A percentile compares a stretch with the other conserved stretches of the same genome.
Evolutionary conservation across 768 basidiomycete genomes (phyloP).

Genomic region (Mycena amicta): DNA sequence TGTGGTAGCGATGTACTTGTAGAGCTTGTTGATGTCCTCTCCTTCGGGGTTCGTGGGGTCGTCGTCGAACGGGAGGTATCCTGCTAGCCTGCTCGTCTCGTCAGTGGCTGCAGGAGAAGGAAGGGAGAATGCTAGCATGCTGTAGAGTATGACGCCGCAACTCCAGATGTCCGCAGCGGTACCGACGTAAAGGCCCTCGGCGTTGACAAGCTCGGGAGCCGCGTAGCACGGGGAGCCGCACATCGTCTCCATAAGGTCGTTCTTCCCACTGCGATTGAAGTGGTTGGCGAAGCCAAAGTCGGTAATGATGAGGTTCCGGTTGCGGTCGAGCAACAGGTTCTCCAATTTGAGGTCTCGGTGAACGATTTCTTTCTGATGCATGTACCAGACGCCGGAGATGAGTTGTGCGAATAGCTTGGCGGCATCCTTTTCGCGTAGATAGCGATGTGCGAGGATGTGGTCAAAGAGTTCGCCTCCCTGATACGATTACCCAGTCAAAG

Average conservation of each 20-base stretch:
- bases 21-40: constrained; percentile 97
- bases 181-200: constrained; percentile 94
- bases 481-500: background rate
- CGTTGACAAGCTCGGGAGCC: constrained; percentile 96
- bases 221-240: constrained; percentile 98
- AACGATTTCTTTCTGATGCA: constrained; percentile 73
- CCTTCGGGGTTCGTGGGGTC: constrained; percentile 98
- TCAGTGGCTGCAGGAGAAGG: no score
- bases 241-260: constrained; percentile 98
- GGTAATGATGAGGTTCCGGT: constrained; percentile 25
- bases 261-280: constrained; percentile 84
- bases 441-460: constrained; percentile 96
- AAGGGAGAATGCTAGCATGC: constrained; percentile 95
- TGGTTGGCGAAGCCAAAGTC: constrained; percentile 50
- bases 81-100: constrained; percentile 97
- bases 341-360: constrained; percentile 82
- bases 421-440: constrained; percentile 92
- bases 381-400: constrained; percentile 98
- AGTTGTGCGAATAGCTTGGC: constrained; percentile 96
- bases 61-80: constrained; percentile 97
- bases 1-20: constrained; percentile 98
- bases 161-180: constrained; percentile 99
- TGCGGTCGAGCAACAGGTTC: constrained; percentile 51
- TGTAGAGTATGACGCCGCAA: constrained; percentile 93
- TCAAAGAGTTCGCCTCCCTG: constrained; percentile 97